Base-by-base conservation (phyloP, 1,284 basidiomycete genomes). In the Agroathelia rolfsii region DNA sequence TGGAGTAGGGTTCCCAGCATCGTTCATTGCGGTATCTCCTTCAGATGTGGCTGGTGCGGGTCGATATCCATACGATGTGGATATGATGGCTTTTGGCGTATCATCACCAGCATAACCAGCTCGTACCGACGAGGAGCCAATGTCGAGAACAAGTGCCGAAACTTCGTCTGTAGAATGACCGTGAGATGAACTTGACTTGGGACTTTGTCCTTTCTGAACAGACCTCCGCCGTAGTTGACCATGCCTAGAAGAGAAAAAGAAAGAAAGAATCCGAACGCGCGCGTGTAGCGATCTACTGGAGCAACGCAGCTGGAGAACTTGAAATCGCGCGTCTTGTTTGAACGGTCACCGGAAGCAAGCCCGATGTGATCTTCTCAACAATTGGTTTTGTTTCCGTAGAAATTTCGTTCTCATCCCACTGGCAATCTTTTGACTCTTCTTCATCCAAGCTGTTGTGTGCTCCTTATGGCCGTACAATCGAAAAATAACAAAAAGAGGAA, bases 31-130 rank as follows among this genome's bases (percentile, higher is more conserved):
- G 6, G 78, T 61, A 47, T 85, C 75, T 26, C 50, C 51, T 34
- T 70, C 66, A 2, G 51, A 42, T 7, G 56, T 35, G 28, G 34
- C 38, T 39, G 32, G 54, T 46, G 48, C 56, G 41, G 53, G 70
- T 46, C 48, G 70, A 57, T 81, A 93, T 15, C 90, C 93, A 58
- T 90, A 97, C 35, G 77, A 72, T 1, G 92, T 86, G 1, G 95
- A 87, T 39, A 95, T 75, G 40, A 97, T 77, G 16, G 85, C 81
- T 56, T 92, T 90, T 18, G 95, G 95, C 10, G 86, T 77, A 52
- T 99, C 95, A 58, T 98, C 94, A 31, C 95, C 95, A 11, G 95
- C 94, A 56, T 94, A 95, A 29, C 95, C 95, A 14, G 88, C 90
- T 50, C 94, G 81, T 38, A 92, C 66, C 12, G 88, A 83, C 29